Evolutionary conservation across 306 rosid genomes (phyloP).

Genomic region (Pyrus bretschneideri): DNA sequence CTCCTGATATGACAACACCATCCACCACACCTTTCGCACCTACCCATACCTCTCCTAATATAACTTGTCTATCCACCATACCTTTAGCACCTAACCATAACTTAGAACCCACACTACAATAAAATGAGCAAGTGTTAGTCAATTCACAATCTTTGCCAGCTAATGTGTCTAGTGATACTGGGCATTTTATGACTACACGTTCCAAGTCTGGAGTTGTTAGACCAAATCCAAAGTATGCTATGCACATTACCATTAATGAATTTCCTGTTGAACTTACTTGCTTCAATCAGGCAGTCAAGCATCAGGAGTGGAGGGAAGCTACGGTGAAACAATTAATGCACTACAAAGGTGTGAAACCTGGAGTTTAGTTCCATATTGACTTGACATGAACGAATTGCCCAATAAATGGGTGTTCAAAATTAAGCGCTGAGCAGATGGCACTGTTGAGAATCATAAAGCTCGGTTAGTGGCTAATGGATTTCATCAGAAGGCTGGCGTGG

Average conservation of each 20-base stretch:
- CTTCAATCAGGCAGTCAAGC: too few relatives aligned
- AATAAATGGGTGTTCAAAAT: background rate
- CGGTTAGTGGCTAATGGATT: background rate
- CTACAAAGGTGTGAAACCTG: background rate
- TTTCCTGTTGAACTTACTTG: too few relatives aligned
- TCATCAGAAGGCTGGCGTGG: background rate
- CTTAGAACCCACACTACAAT: too few relatives aligned
- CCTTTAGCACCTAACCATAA: too few relatives aligned
- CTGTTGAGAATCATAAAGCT: background rate
- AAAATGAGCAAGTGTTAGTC: too few relatives aligned
- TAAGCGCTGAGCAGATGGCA: background rate
- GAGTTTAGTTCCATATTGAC: background rate
- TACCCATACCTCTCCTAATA: too few relatives aligned
- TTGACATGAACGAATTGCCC: background rate
- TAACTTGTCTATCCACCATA: too few relatives aligned
- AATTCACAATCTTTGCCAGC: rapidly evolving
- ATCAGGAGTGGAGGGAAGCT: background rate
- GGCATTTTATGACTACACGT: background rate
- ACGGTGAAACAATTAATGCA: background rate
- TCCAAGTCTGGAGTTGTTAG: background rate
- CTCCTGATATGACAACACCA: too few relatives aligned
- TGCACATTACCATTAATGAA: background rate
- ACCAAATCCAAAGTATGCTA: background rate
- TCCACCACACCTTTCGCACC: too few relatives aligned
- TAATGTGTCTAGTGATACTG: background rate